Percentiles rank a stretch among this genome's conserved stretches.
Conservation (phyloP, 2,329 filamentous ascomycete genomes). For the Herpotrichia juniperi region DNA sequence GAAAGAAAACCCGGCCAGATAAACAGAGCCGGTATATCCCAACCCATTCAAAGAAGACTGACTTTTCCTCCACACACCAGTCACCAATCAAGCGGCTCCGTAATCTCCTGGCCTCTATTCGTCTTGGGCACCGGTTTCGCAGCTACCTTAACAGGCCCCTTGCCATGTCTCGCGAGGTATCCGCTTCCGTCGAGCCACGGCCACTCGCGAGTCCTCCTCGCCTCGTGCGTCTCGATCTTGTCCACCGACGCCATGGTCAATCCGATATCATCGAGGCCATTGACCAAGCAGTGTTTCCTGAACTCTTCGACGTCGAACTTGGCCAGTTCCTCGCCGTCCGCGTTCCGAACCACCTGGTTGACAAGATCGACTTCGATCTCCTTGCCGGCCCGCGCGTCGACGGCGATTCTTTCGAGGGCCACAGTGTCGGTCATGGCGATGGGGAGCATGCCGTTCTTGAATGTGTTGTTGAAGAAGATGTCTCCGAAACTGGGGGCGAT, state of each 20-base stretch:
- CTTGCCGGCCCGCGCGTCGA: slow-evolving; percentile 76
- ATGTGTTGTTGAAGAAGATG: slow-evolving; percentile 99
- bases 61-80: neutral
- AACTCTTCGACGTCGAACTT: slow-evolving; percentile 90
- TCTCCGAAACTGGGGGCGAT: slow-evolving; percentile 88
- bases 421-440: slow-evolving; percentile 73
- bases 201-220: slow-evolving; percentile 74
- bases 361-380: slow-evolving; percentile 91
- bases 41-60: no score
- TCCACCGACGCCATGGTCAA: slow-evolving; percentile 91
- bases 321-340: slow-evolving; percentile 74
- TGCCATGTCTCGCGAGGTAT: slow-evolving; percentile 69
- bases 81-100: slow-evolving; percentile 88
- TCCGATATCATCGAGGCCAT: slow-evolving; percentile 94
- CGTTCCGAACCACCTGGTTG: slow-evolving; percentile 81
- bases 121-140: slow-evolving; percentile 81
- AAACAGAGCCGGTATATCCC: neutral
- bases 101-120: slow-evolving; percentile 82
- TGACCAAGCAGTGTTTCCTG: slow-evolving; percentile 90
- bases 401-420: slow-evolving; percentile 72
- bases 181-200: slow-evolving; percentile 91
- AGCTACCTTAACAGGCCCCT: slow-evolving; percentile 66
- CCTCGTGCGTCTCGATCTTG: slow-evolving; percentile 85
- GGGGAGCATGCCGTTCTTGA: slow-evolving; percentile 99
- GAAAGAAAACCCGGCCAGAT: neutral